Evolutionary conservation across 2,329 filamentous ascomycete genomes (phyloP).

Genomic region (Aspergillus pseudonomiae): DNA sequence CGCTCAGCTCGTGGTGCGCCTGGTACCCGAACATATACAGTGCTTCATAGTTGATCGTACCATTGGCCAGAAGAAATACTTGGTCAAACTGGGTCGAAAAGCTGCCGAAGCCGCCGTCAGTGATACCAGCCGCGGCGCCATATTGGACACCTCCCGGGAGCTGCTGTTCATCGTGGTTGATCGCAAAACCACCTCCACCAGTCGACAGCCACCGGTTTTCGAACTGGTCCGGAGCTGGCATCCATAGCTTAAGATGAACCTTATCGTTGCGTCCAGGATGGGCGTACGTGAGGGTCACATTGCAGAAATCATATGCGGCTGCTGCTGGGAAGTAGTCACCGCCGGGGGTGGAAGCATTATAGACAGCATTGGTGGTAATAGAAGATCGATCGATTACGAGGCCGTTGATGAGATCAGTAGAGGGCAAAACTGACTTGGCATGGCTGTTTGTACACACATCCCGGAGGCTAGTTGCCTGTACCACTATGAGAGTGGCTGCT

Average conservation of each 20-base stretch:
- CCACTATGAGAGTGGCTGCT: background rate
- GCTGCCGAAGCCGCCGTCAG: conserved; percentile 49
- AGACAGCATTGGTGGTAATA: background rate
- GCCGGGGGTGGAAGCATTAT: background rate
- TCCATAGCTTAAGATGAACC: conserved; percentile 45
- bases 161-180: conserved; percentile 31
- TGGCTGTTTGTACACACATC: background rate
- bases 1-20: conserved; percentile 55
- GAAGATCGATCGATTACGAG: background rate
- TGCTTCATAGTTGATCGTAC: conserved; percentile 43
- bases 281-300: conserved; percentile 51
- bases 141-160: conserved; percentile 45
- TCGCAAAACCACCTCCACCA: conserved; percentile 52
- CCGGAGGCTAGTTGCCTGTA: background rate
- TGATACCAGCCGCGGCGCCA: conserved; percentile 45
- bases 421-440: background rate
- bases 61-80: conserved; percentile 51
- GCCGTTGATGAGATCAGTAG: background rate
- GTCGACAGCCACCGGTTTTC: conserved; percentile 52
- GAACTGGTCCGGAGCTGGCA: conserved; percentile 48
- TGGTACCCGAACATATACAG: conserved; percentile 48
- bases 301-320: conserved; percentile 40
- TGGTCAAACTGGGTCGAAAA: conserved; percentile 41
- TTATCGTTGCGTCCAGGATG: conserved; percentile 45
- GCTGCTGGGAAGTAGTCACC: conserved; percentile 16